Percentiles rank a stretch among this genome's conserved stretches.
Conservation (phyloP, 768 basidiomycete species). For the Psilocybe sp. region DNA sequence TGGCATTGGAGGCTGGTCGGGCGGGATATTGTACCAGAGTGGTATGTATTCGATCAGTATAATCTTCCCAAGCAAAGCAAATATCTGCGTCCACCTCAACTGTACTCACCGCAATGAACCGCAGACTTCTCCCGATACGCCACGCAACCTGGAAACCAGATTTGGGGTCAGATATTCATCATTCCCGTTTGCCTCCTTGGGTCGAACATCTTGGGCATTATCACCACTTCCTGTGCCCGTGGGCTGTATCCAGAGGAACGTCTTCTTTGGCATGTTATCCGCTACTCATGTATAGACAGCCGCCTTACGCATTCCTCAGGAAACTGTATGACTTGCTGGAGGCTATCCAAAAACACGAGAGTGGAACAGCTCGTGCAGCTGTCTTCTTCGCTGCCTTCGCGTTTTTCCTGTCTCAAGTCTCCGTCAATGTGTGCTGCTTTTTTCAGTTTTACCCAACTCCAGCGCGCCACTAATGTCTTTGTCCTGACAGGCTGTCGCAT, state of each 20-base stretch:
- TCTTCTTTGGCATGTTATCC: neutral
- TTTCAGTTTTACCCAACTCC: neutral
- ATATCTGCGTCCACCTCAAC: neutral
- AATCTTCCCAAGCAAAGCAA: neutral
- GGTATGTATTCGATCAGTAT: constrained; percentile 5
- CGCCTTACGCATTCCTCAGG: constrained; percentile 18
- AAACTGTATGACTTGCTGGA: constrained; percentile 28
- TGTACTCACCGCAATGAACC: neutral
- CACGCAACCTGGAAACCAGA: constrained; percentile 25
- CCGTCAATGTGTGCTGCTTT: constrained; percentile 21
- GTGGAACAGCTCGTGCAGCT: constrained; percentile 24
- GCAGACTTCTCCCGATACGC: constrained; percentile 32
- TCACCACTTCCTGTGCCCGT: constrained; percentile 16
- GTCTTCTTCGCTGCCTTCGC: constrained; percentile 30
- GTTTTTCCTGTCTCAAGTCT: constrained; percentile 27
- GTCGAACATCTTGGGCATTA: constrained; percentile 28
- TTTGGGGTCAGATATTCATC: constrained; percentile 27
- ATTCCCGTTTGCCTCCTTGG: constrained; percentile 27
- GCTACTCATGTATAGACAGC: neutral
- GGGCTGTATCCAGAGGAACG: neutral
- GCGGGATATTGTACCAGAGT: constrained; percentile 19
- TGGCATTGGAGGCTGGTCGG: constrained; percentile 30
- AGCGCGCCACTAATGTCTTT: neutral
- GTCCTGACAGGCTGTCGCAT: constrained; percentile 21
- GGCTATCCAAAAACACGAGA: constrained; percentile 26